A percentile compares a stretch with the other conserved stretches of the same genome.
Conservation (phyloP, 352 stramenopile genomes). For the Globisporangium acanthophoron region DNA sequence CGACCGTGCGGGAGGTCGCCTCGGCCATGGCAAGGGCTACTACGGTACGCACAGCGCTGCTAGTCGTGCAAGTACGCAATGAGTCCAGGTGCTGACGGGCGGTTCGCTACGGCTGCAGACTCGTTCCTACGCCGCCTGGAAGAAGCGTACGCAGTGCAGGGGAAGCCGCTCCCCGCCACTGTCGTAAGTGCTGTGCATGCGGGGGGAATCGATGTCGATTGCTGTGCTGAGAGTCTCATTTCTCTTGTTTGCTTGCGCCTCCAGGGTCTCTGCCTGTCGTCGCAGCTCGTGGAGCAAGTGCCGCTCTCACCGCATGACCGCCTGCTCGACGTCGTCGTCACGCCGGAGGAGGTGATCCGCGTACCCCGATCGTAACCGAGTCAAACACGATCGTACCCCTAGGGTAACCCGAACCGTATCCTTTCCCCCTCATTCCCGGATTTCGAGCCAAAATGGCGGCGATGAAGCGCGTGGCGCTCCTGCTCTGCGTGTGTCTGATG, state of each 20-base stretch:
- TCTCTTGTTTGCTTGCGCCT: neutral
- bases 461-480: conserved; percentile 1
- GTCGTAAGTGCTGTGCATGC: conserved; percentile 28
- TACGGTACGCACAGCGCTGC: conserved; percentile 49
- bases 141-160: conserved; percentile 34
- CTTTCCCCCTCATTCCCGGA: neutral
- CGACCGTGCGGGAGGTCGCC: conserved; percentile 60
- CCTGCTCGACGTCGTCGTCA: conserved; percentile 65
- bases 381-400: neutral
- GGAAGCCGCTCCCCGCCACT: conserved; percentile 35
- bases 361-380: no score
- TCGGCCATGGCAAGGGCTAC: conserved; percentile 87
- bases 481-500: conserved; percentile 40
- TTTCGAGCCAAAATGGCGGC: neutral
- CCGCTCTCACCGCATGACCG: conserved; percentile 57
- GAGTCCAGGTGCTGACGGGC: neutral
- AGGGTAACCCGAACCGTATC: neutral
- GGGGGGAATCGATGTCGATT: no score
- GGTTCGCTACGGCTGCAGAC: conserved; percentile 22
- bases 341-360: conserved; percentile 15
- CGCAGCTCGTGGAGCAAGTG: conserved; percentile 59
- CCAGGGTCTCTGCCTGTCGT: conserved; percentile 60
- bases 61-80: neutral
- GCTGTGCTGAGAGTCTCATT: neutral
- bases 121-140: conserved; percentile 63